Evolutionary conservation across 2,329 filamentous ascomycete species (phyloP).

Genomic region (Nemania sp.): DNA sequence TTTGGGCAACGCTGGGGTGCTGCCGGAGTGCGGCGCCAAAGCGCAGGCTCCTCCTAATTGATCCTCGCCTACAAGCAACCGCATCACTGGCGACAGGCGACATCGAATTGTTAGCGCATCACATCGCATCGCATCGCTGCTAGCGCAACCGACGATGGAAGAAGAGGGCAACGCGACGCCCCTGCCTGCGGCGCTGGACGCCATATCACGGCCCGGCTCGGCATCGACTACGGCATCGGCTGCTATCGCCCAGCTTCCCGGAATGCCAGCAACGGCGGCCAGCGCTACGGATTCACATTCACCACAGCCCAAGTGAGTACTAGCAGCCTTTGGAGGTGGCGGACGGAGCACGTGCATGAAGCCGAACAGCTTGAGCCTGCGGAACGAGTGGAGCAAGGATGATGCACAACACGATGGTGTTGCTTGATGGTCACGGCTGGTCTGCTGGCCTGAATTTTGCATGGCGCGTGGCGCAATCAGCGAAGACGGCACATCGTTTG

Average conservation of each 20-base stretch:
- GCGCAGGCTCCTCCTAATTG: conserved; percentile 20
- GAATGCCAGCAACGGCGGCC: conserved; percentile 50
- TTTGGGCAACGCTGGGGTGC: conserved; percentile 30
- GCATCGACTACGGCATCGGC: conserved; percentile 50
- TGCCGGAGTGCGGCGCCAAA: conserved; percentile 29
- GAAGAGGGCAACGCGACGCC: conserved; percentile 44
- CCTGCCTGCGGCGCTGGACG: conserved; percentile 48
- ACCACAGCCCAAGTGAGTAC: conserved; percentile 52
- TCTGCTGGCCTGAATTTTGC: too few species aligned
- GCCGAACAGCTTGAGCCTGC: background rate
- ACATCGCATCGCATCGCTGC: conserved; percentile 23
- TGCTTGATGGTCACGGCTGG: conserved; percentile 2
- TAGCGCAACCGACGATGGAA: conserved; percentile 47
- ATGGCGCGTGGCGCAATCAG: too few species aligned
- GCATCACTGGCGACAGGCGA: conserved; percentile 29
- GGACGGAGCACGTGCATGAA: background rate
- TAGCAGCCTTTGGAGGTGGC: conserved; percentile 1
- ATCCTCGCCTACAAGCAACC: conserved; percentile 29
- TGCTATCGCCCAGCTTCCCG: conserved; percentile 51
- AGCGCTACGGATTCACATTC: conserved; percentile 44
- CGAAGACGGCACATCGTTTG: too few species aligned
- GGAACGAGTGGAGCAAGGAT: background rate
- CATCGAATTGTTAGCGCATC: conserved; percentile 26
- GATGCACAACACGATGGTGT: conserved; percentile 3
- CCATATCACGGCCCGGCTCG: conserved; percentile 54